Base-by-base conservation (phyloP, 192 early-diverging fungal species). In the Umbelopsis vinacea region DNA sequence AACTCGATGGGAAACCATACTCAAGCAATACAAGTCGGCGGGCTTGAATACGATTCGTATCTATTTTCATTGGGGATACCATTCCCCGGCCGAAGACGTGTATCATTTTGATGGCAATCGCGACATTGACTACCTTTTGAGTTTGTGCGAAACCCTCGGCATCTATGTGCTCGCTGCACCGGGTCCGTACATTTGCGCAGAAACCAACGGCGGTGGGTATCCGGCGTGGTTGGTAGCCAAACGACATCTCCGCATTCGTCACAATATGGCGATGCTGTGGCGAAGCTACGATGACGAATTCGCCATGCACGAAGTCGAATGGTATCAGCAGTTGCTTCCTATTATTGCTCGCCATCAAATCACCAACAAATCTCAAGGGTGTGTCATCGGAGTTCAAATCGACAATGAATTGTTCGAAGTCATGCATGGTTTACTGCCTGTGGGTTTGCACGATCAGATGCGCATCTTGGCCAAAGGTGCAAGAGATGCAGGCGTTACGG, bases 61-160 rank as follows among this genome's bases (percentile, higher is more conserved):
- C 67, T 93, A 94, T 70, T 95, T 96, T 77, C 91, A 94, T 74
- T 96, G 95, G 95, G 93, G 91, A 6, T 93, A 86, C 75, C 92
- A 94, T 76, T 93, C 90, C n/a, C 88, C 93, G 11, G 81, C 77
- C 52, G 84, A 92, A 68, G 91, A 89, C 40, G 74, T 85, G 35
- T 96, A 94, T 70, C 70, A 87, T 60, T 96, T 94, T 80, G 85
- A 92, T 6, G 91, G 86, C 12, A 86, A 87, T 71, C 79, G 91
- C 6, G 89, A 96, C 74, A 83, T 96, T 38, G 84, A 89, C 22
- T 84, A 86, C 55, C 84, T 96, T 38, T 79, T 96, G 19, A 48
- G 55, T 7, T 82, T 96, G 26, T 95, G 93, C 71, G 89, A 92
- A 74, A 82, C 90, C 50, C 76, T 95, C 22, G 84, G 86, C 0